A percentile compares a stretch with the other conserved stretches of the same genome.
Evolutionary conservation across 148 eudicot species (phyloP).

Genomic region (Spergularia marina): DNA sequence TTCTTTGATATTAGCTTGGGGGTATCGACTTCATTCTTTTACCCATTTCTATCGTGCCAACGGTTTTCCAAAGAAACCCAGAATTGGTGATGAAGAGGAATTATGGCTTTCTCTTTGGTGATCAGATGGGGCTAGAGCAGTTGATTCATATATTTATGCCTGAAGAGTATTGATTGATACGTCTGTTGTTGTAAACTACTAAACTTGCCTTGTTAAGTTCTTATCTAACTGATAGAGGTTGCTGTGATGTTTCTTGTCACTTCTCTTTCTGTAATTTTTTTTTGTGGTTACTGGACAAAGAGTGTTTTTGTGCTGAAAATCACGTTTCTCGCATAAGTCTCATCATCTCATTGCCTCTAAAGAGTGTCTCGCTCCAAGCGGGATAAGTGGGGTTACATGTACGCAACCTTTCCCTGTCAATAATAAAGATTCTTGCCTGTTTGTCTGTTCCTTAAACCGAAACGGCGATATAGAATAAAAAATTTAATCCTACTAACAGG

Average conservation of each 20-base stretch:
- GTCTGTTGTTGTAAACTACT: not conserved
- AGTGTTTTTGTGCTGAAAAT: no score
- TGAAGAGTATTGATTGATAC: not conserved
- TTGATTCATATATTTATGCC: not conserved
- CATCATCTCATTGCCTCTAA: no score
- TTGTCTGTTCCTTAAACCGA: no score
- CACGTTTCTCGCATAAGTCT: no score
- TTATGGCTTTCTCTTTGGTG: not conserved
- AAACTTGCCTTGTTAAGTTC: not conserved
- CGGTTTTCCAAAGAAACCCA: not conserved
- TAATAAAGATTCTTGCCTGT: no score
- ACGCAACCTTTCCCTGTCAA: no score
- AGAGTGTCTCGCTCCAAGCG: no score
- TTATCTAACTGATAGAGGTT: not conserved
- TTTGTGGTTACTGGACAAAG: not conserved
- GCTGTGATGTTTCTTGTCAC: not conserved
- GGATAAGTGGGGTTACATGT: no score
- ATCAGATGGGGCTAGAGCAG: not conserved
- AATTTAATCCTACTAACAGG: no score
- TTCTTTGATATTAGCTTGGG: conserved; percentile 6
- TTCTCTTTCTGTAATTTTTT: not conserved
- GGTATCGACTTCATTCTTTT: not conserved
- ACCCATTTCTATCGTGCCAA: not conserved
- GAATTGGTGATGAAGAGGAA: conserved; percentile 1
- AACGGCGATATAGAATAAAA: no score